Evolutionary conservation across 2,329 filamentous ascomycete genomes (phyloP).

Genomic region (Cadophora luteo-olivacea): DNA sequence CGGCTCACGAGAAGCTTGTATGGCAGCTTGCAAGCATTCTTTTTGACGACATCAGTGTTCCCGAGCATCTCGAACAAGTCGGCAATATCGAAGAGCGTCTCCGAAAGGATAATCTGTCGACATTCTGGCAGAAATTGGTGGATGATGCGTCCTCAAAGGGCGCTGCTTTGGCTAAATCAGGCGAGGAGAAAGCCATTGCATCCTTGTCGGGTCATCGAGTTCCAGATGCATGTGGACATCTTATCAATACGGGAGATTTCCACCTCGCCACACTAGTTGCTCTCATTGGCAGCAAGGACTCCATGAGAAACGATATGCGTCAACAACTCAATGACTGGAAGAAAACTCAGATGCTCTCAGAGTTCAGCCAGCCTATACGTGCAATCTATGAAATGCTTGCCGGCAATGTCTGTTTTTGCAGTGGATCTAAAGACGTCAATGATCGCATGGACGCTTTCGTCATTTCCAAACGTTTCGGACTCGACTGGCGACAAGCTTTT

Average conservation of each 20-base stretch:
- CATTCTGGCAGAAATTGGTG: constrained; percentile 71
- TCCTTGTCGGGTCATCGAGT: constrained; percentile 81
- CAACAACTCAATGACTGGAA: constrained; percentile 87
- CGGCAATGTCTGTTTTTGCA: constrained; percentile 84
- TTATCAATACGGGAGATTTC: constrained; percentile 78
- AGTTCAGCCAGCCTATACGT: constrained; percentile 84
- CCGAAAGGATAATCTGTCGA: constrained; percentile 70
- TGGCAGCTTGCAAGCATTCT: constrained; percentile 89
- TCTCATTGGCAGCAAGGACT: constrained; percentile 77
- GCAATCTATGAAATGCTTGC: constrained; percentile 89
- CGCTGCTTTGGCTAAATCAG: constrained; percentile 63
- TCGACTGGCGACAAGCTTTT: constrained; percentile 95
- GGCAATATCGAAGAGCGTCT: constrained; percentile 47
- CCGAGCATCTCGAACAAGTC: constrained; percentile 48
- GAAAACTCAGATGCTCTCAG: constrained; percentile 80
- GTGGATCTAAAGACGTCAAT: constrained; percentile 74
- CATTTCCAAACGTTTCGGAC: constrained; percentile 81
- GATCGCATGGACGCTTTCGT: constrained; percentile 81
- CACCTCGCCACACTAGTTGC: constrained; percentile 85
- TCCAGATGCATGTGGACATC: constrained; percentile 79
- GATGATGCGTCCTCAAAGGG: constrained; percentile 61
- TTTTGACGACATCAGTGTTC: constrained; percentile 72
- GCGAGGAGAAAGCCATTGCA: constrained; percentile 84
- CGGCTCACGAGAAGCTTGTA: constrained; percentile 71
- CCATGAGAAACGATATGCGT: constrained; percentile 75